Conservation (phyloP, 1,284 basidiomycete species). For the Ustilago hordei region DNA sequence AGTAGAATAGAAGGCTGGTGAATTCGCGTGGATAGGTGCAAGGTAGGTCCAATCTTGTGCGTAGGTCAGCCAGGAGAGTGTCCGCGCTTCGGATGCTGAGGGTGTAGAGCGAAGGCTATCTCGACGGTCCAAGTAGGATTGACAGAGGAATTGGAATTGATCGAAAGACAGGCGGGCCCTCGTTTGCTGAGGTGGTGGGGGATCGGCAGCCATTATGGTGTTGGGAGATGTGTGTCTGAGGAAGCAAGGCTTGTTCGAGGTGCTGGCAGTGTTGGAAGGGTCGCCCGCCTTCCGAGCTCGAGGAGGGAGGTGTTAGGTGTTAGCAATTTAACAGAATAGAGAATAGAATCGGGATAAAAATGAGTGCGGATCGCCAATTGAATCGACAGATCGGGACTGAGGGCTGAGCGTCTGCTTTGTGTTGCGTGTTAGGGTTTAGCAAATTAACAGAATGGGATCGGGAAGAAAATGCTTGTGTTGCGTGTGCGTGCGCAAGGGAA, state of each 20-base stretch:
- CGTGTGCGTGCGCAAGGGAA: not conserved
- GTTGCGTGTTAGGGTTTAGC: not conserved
- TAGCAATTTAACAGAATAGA: not conserved
- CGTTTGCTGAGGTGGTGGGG: not conserved
- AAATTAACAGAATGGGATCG: too few relatives aligned
- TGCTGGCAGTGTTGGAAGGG: constrained; percentile 7
- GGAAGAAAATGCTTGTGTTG: not conserved
- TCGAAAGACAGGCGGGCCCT: constrained; percentile 2
- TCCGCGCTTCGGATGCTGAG: too few relatives aligned
- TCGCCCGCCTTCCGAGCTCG: not conserved
- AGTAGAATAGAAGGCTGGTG: constrained; percentile 1
- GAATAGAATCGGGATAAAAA: not conserved
- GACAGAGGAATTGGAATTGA: constrained; percentile 8
- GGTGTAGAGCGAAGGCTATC: not conserved
- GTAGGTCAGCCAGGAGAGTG: constrained; percentile 29
- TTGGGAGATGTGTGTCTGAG: not conserved
- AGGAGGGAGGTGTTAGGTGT: not conserved
- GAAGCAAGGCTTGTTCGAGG: not conserved
- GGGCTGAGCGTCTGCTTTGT: not conserved
- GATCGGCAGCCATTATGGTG: not conserved
- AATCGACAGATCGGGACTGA: constrained; percentile 14
- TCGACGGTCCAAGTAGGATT: constrained; percentile 12
- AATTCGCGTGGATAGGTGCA: not conserved
- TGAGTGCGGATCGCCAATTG: not conserved
- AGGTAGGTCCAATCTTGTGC: constrained; percentile 17